These are phyloP conservation scores for Yamadazyma paraphyllophila DNA, from an alignment of 805 yeast species.

Conservation along the genomic window DNA sequence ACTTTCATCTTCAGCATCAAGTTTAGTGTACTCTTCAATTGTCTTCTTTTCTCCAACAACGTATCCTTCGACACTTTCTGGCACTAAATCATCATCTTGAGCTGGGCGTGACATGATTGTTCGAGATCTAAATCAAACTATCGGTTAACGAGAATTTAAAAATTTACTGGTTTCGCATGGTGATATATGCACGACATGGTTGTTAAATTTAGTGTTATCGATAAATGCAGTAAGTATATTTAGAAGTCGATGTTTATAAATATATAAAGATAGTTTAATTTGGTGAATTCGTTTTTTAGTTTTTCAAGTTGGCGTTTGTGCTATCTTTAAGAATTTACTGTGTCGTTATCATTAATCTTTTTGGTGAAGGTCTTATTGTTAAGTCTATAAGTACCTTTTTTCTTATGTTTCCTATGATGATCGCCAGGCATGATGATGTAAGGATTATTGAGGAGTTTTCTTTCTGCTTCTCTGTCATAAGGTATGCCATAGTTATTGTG, in stretches of 20 bases:
- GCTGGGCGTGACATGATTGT: slow-evolving; percentile 5
- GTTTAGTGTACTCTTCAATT: slow-evolving; percentile 72
- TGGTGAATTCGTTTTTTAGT: too few relatives aligned
- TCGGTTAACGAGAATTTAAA: not conserved
- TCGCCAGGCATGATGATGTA: slow-evolving; percentile 27
- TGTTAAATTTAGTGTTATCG: too few relatives aligned
- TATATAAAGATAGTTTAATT: too few relatives aligned
- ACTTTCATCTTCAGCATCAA: slow-evolving; percentile 90
- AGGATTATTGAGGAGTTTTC: slow-evolving; percentile 27
- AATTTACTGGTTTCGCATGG: not conserved
- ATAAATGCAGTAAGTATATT: too few relatives aligned
- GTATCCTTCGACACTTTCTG: slow-evolving; percentile 65
- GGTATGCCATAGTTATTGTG: not conserved
- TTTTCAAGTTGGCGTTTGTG: too few relatives aligned
- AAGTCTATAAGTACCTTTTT: not conserved
- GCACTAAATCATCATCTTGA: slow-evolving; percentile 55
- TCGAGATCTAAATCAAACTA: not conserved
- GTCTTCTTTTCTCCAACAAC: slow-evolving; percentile 70
- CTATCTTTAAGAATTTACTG: not conserved
- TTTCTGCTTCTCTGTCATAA: slow-evolving; percentile 26
- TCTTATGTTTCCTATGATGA: slow-evolving; percentile 7
- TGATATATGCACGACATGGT: too few relatives aligned
- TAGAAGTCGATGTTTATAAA: too few relatives aligned
- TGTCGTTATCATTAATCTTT: not conserved
- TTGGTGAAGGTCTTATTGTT: not conserved